Evolutionary conservation across 768 basidiomycete species (phyloP).

Genomic region (Phylloporus scabripes): DNA sequence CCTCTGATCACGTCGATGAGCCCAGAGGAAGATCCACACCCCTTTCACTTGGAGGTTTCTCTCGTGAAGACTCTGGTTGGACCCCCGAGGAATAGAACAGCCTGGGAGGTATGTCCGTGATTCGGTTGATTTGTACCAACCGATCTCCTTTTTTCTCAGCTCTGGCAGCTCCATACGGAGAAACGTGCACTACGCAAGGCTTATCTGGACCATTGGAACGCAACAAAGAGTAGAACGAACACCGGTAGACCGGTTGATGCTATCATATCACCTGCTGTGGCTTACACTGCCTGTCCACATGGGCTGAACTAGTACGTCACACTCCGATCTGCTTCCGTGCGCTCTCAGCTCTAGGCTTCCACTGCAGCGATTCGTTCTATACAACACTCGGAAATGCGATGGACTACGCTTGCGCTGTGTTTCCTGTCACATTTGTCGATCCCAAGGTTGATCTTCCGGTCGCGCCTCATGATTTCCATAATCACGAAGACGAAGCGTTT

Average conservation of each 20-base stretch:
- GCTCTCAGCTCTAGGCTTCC: constrained; percentile 3
- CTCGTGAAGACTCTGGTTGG: constrained; percentile 44
- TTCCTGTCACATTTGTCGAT: constrained; percentile 48
- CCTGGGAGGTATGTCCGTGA: constrained; percentile 36
- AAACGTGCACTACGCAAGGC: constrained; percentile 38
- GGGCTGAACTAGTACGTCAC: constrained; percentile 36
- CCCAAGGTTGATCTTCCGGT: constrained; percentile 33
- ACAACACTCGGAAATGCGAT: constrained; percentile 43
- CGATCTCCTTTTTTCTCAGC: constrained; percentile 15
- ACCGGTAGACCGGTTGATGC: constrained; percentile 51
- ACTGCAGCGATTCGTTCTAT: constrained; percentile 36
- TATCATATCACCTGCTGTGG: constrained; percentile 42
- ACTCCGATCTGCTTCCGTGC: background rate
- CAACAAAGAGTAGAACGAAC: constrained; percentile 36
- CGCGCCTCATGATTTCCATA: constrained; percentile 36
- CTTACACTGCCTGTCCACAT: constrained; percentile 42
- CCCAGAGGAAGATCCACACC: constrained; percentile 29
- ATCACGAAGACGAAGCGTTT: constrained; percentile 38
- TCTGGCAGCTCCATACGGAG: constrained; percentile 44
- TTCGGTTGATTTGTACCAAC: background rate
- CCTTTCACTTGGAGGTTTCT: constrained; percentile 40
- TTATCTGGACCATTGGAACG: constrained; percentile 47
- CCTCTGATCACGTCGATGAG: constrained; percentile 37
- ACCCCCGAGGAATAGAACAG: constrained; percentile 33
- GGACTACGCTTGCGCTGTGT: constrained; percentile 40